Base-by-base conservation (phyloP, 2,329 filamentous ascomycete genomes). In the Botrytis fragariae region DNA sequence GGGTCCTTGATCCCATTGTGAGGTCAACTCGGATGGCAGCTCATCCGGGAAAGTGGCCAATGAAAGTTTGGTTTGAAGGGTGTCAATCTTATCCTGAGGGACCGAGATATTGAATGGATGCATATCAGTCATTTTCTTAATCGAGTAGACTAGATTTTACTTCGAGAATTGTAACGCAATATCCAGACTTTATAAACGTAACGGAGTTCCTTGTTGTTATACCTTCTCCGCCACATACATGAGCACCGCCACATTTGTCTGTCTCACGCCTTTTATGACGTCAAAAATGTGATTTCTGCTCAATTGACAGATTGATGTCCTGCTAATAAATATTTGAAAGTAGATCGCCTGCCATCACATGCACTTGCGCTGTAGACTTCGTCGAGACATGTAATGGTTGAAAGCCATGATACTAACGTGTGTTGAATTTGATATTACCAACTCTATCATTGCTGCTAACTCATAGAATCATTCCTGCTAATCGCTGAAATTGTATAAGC, bases 1-100 rank as follows among this genome's bases (percentile, higher is more conserved):
- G 14, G 70, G 61, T 22, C 70, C 70, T 32, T 67, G 70, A 45
- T 64, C 62, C 61, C 70, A 72, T 6, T 3, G 14, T 20, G 45
- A 54, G 2, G 48, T 14, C 12, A 25, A 18, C 5, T 64, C 48
- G 42, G 45, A 51, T 4, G 37, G n/a, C 8, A 72, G 61, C 29
- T 72, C 48, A 16, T 67, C 48, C 0, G 70, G 70, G 16, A 72
- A 67, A 2, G 44, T 59, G 4, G 48, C 29, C 4, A 65, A 4
- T 22, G 45, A 42, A 37, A 72, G 70, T 29, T 67, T 64, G 16
- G 29, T 22, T 51, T 35, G 61, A 42, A 72, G 62, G 18, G 16
- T 7, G 18, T 72, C 4, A 10, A 72, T 20, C n/a, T 59, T 72
- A 7, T 39, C n/a, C 18, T 48, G 61, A 10, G 62, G 39, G 45